These are phyloP conservation scores for Pythium rishiriense DNA, from an alignment of 352 stramenopile genomes.

Conservation along the genomic window DNA sequence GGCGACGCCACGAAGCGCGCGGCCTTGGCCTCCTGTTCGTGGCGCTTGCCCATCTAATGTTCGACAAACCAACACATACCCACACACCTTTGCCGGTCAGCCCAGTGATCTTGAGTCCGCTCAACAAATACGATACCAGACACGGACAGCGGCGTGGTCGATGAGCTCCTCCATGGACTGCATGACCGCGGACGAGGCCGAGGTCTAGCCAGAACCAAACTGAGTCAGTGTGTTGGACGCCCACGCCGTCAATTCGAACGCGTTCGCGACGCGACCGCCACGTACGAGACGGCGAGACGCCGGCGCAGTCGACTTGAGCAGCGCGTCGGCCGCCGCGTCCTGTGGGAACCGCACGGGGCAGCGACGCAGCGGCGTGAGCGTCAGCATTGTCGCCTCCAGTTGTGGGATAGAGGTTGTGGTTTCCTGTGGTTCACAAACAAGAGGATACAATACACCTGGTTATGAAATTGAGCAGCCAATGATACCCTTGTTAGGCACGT, in stretches of 20 bases:
- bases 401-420: not conserved
- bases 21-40: conserved; percentile 11
- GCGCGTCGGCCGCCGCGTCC: conserved; percentile 11
- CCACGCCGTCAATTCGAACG: not conserved
- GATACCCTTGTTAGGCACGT: not conserved
- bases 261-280: not conserved
- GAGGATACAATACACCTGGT: not conserved
- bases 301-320: not conserved
- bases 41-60: conserved; percentile 25
- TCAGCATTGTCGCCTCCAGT: conserved; percentile 16
- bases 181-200: conserved; percentile 24
- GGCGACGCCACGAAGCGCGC: not conserved
- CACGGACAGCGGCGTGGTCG: conserved; percentile 38
- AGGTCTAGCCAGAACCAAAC: not conserved
- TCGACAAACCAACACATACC: not conserved
- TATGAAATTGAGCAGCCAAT: not conserved
- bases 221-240: not conserved
- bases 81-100: too few species aligned
- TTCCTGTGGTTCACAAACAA: not conserved
- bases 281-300: conserved; percentile 18
- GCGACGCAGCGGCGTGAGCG: conserved; percentile 20
- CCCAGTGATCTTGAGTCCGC: too few species aligned
- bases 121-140: not conserved
- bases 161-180: conserved; percentile 57
- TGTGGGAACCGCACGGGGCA: conserved; percentile 13